A percentile compares a stretch with the other conserved stretches of the same genome.
phyloP scores from a whole-genome alignment of 2,329 filamentous ascomycete species.

The Xylaria sp. region DNA sequence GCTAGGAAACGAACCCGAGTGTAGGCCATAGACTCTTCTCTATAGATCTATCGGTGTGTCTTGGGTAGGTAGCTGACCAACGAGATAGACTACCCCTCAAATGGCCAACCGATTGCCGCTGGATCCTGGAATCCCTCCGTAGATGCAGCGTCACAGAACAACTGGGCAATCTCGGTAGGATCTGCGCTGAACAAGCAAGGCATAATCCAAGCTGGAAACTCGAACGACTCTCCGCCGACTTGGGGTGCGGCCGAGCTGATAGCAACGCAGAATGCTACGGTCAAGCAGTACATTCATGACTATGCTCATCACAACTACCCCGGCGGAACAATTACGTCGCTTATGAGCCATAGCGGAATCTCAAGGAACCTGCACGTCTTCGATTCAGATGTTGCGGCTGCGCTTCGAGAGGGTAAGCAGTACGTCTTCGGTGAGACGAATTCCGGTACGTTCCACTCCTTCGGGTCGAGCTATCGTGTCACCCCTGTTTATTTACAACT shows the following conservation, averaged over 20 bases:
- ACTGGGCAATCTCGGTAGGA: conserved; percentile 53
- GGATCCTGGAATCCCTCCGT: conserved; percentile 52
- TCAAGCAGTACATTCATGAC: conserved; percentile 54
- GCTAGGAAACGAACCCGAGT: conserved; percentile 68
- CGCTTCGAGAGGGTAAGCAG: conserved; percentile 53
- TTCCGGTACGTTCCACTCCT: conserved; percentile 51
- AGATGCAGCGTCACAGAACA: conserved; percentile 54
- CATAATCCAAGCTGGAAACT: conserved; percentile 57
- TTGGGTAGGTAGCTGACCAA: conserved; percentile 22
- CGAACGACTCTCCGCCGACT: conserved; percentile 50
- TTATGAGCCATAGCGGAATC: conserved; percentile 60
- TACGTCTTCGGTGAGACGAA: conserved; percentile 64
- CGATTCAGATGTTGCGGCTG: conserved; percentile 55
- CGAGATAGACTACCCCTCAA: conserved; percentile 50
- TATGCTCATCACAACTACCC: conserved; percentile 63
- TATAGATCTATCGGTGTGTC: neutral
- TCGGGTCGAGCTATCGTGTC: neutral
- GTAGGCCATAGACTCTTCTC: conserved; percentile 33
- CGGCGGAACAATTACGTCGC: conserved; percentile 53
- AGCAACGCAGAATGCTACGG: conserved; percentile 52
- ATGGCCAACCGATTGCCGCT: conserved; percentile 53
- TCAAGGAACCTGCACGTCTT: conserved; percentile 54
- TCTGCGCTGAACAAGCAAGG: conserved; percentile 49
- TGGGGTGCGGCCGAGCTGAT: conserved; percentile 56
- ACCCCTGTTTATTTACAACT: neutral